Base-by-base conservation (phyloP, 2,329 filamentous ascomycete species). In the Fusarium armeniacum region DNA sequence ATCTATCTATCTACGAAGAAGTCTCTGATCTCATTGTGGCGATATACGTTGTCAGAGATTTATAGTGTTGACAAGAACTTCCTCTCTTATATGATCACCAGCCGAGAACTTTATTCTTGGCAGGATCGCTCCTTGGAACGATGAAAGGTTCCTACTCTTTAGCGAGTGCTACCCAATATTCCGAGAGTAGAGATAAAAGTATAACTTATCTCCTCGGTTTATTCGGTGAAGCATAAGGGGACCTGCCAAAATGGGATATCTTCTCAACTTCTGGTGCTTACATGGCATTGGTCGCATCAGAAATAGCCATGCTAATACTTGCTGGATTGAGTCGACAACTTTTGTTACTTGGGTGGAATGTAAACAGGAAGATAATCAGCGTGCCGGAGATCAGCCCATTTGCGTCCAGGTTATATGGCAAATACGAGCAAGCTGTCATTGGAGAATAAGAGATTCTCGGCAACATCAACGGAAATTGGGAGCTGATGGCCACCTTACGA, bases 121-220 rank as follows among this genome's bases (percentile, higher is more conserved):
- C 0, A 18, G 33, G 16, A 8, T 10, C 33, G 9, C 7, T 35
- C 7, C 2, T 4, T 35, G 5, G 8, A 30, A 30, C 28, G 11
- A 35, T 10, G 7, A 18, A 35, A 7, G 8, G 33, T 16, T 10
- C 16, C 16, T 16, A 10, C 1, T 35, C 16, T 35, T 35, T 35
- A 10, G 2, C 1, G 16, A 36, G 35, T 5, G 8, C 35, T 11
- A 16, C 10, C 35, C 3, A 18, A n/a, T 9, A 7, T 10, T 18
- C 10, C 3, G 16, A 18, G 1, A 5, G 33, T 1, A n/a, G 16
- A 10, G 6, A 10, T 18, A 6, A n/a, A n/a, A 3, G 16, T 8
- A n/a, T 36, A 2, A 5, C 33, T 5, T 4, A 18, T 3, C 8
- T 36, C 0, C 5, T 10, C 0, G 33, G 33, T n/a, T 1, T 4